Base-by-base conservation (phyloP, 768 basidiomycete genomes). In the Leccinum subtestaceum region DNA sequence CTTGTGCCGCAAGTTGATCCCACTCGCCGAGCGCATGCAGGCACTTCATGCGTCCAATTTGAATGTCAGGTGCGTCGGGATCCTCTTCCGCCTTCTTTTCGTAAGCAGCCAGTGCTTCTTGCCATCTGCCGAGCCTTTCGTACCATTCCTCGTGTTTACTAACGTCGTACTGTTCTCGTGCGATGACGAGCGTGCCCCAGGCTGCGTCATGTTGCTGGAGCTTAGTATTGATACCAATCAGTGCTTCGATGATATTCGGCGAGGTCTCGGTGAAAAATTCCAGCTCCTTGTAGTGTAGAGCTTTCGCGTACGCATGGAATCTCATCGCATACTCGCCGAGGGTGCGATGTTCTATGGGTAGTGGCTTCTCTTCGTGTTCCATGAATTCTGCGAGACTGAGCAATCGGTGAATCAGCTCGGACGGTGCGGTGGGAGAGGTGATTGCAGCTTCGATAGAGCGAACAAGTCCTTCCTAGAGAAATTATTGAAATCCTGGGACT, bases 91-190 rank as follows among this genome's bases (percentile, higher is more conserved):
- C 84, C 67, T 89, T 91, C 66, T 85, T 84, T 62, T 95, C 90
- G 68, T 96, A 97, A 0, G 89, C 89, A 9, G 75, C 79, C 40
- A 98, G 76, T 0, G 97, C 97, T 62, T 98, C 93, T 67, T 94
- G 91, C 97, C 97, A 99, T 55, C 91, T 81, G 5, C 95, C 95
- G 17, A 99, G 85, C 63, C 96, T 84, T 74, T 98, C 95, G 70
- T 94, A 99, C 97, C 97, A 99, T 67, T 96, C 91, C 64, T 98
- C 97, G 68, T 98, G 94, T 69, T 95, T 90, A 40, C 87, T 87
- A 31, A 93, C 87, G 64, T 94, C 91, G 70, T 93, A 94, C 63
- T 93, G 89, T 68, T 93, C 89, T 45, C 90, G 84, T 43, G 96
- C 95, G 53, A 91, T 89, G 25, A 89, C 83, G 3, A 98, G 83